A percentile compares a stretch with the other conserved stretches of the same genome.
Conservation (phyloP, 2,329 filamentous ascomycete genomes). For the Moelleriella libera region DNA sequence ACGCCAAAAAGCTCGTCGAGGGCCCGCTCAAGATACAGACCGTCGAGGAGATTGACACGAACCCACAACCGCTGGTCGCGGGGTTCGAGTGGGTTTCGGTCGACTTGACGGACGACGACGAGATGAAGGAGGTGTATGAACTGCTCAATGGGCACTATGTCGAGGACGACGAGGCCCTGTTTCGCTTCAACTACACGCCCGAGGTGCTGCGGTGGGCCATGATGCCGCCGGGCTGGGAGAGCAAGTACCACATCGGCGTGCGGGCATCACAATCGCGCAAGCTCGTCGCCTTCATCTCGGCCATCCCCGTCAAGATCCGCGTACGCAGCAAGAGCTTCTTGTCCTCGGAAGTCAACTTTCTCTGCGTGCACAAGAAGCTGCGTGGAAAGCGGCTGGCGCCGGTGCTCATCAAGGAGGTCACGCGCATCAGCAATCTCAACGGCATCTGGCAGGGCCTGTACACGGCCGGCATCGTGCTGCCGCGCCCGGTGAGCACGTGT, state of each 20-base stretch:
- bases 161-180: constrained; percentile 93
- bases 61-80: constrained; percentile 58
- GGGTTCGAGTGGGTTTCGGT: constrained; percentile 93
- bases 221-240: constrained; percentile 86
- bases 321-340: constrained; percentile 64
- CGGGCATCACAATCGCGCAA: constrained; percentile 71
- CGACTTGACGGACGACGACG: constrained; percentile 63
- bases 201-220: constrained; percentile 88
- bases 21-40: constrained; percentile 75
- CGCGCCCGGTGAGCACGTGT: constrained; percentile 82
- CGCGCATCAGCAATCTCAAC: constrained; percentile 73
- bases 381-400: constrained; percentile 84
- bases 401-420: constrained; percentile 95
- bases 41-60: constrained; percentile 63
- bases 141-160: constrained; percentile 90
- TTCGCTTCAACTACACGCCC: constrained; percentile 89
- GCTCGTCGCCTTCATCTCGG: constrained; percentile 90
- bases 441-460: constrained; percentile 93
- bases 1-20: constrained; percentile 45
- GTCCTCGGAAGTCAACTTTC: constrained; percentile 92
- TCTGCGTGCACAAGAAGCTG: constrained; percentile 96
- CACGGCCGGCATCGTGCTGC: constrained; percentile 81
- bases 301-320: constrained; percentile 71
- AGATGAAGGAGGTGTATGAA: constrained; percentile 83
- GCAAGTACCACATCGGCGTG: constrained; percentile 90